Percentiles rank a stretch among this genome's conserved stretches.
Conservation (phyloP, 2,329 filamentous ascomycete species). For the Ceratocystis huliohia region DNA sequence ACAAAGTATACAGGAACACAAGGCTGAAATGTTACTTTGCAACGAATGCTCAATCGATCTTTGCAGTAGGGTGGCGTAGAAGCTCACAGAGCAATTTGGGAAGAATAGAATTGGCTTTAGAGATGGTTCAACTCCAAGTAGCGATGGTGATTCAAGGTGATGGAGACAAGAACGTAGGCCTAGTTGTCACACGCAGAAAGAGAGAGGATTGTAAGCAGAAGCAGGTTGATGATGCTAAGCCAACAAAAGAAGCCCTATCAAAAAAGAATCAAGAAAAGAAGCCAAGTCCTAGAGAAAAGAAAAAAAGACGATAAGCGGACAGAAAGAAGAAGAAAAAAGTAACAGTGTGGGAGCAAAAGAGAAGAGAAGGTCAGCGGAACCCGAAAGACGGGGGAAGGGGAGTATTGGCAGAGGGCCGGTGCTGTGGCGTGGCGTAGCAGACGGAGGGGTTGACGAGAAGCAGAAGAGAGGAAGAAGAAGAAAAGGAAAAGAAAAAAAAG, state of each 20-base stretch:
- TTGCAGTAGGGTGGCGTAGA: background rate
- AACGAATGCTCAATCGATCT: background rate
- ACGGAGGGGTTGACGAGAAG: conserved; percentile 16
- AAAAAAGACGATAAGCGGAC: conserved; percentile 10
- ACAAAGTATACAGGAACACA: background rate
- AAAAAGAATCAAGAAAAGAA: conserved; percentile 11
- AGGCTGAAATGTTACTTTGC: no score
- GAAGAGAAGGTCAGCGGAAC: conserved; percentile 19
- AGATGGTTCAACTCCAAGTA: background rate
- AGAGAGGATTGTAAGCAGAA: background rate
- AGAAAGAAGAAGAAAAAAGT: conserved; percentile 18
- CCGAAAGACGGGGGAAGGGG: conserved; percentile 17
- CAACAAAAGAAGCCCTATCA: background rate
- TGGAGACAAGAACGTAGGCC: background rate
- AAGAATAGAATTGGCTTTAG: background rate
- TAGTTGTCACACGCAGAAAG: background rate
- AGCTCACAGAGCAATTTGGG: background rate
- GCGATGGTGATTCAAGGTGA: background rate
- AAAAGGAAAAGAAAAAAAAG: background rate
- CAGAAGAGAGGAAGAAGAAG: conserved; percentile 14
- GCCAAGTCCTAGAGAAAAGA: conserved; percentile 3
- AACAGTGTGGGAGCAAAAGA: conserved; percentile 16
- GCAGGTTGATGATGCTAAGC: conserved; percentile 10
- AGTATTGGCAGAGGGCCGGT: conserved; percentile 19
- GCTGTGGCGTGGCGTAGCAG: conserved; percentile 19